A percentile compares a stretch with the other conserved stretches of the same genome.
These are phyloP conservation scores for Lactarius psammicola DNA, from an alignment of 768 basidiomycete species.

Conservation along the genomic window DNA sequence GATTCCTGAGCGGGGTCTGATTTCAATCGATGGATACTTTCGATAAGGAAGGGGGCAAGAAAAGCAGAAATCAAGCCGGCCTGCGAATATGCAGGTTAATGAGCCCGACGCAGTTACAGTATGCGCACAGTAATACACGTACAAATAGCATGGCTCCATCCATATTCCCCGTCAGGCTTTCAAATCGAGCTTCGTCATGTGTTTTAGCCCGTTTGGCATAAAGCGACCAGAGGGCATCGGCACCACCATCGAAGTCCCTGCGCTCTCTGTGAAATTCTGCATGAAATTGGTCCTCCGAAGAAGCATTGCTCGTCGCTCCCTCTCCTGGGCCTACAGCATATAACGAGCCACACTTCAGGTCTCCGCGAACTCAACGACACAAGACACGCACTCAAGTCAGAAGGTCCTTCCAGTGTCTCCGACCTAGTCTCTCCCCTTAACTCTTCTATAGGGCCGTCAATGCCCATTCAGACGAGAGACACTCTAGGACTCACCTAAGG, in stretches of 20 bases:
- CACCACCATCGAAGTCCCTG: slow-evolving; percentile 9
- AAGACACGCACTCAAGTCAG: not conserved
- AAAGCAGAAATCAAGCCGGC: slow-evolving; percentile 21
- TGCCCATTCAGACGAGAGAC: not conserved
- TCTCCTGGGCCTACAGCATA: not conserved
- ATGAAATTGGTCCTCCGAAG: not conserved
- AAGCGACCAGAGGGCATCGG: slow-evolving; percentile 6
- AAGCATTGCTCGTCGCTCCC: not conserved
- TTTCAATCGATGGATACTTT: slow-evolving; percentile 11
- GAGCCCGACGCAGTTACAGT: no score
- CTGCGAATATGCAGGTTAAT: not conserved
- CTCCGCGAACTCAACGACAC: not conserved
- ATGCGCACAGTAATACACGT: not conserved
- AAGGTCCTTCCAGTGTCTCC: not conserved
- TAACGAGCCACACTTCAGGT: not conserved
- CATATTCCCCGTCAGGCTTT: not conserved
- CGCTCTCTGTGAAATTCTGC: not conserved
- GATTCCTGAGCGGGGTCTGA: not conserved
- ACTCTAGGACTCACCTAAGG: not conserved
- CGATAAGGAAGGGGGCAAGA: slow-evolving; percentile 15
- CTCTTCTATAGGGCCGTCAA: not conserved
- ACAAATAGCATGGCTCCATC: not conserved
- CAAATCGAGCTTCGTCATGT: not conserved
- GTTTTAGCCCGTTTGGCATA: not conserved
- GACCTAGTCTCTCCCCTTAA: not conserved